Base-by-base conservation (phyloP, 169 alveolate genomes). In the Cryptosporidium sp. region DNA sequence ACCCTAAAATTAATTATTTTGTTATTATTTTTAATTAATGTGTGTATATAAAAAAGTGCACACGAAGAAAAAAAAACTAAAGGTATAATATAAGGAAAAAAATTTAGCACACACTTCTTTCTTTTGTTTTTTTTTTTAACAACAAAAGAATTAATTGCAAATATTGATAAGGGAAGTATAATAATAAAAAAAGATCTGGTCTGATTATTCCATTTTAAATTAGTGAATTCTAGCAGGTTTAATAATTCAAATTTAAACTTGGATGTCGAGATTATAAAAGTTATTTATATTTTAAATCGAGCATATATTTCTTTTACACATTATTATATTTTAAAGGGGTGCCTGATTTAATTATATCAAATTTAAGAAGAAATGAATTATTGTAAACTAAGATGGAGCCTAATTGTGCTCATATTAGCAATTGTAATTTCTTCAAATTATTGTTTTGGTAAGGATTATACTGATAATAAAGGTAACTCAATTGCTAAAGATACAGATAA, bases 361-460 rank as follows among this genome's bases (percentile, higher is more conserved):
- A 7, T 37, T 31, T 16, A 65, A 65, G 12, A 8, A 37, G 42
- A 65, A 29, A 65, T 35, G 72, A 65, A 65, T n/a, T 65, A 1
- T 26, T n/a, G 23, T 29, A 31, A 35, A 37, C 51, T 65, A n/a
- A 65, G 48, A 37, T 33, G 33, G 31, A 65, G 72, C 51, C 2
- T 65, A 65, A n/a, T 37, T 8, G 51, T 65, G 44, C 52, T 65
- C 51, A 35, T 65, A 23, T 33, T 56, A 23, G 29, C 72, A 31
- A 10, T 65, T 4, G 6, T 31, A 14, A 14, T 65, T 33, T 65
- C 23, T 33, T 65, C 72, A 35, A 31, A 65, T 29, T 65, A 35
- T 33, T 65, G 72, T 14, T 31, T 65, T 65, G 44, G 72, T 65
- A 35, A 65, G 3, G 52, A 65, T 9, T 0, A n/a, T 65, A 7